phyloP scores from a whole-genome alignment of 805 yeast species.

The Cyberlindnera subsufficiens region DNA sequence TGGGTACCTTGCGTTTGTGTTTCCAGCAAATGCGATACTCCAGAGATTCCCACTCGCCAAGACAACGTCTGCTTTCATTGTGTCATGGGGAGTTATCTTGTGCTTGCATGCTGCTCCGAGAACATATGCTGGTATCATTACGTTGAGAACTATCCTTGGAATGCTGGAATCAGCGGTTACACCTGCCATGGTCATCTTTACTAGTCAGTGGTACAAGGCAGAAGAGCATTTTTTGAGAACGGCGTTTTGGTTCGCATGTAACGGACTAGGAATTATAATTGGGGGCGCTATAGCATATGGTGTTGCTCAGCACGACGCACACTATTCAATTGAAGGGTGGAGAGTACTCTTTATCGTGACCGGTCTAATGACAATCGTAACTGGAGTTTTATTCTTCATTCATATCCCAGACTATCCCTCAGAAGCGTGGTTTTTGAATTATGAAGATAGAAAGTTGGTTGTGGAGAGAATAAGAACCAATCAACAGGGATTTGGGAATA shows the following conservation, averaged over 20 bases:
- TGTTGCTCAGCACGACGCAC: slow-evolving; percentile 29
- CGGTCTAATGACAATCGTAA: slow-evolving; percentile 51
- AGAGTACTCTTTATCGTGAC: slow-evolving; percentile 49
- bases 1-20: slow-evolving; percentile 57
- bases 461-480: slow-evolving; percentile 48
- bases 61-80: slow-evolving; percentile 38
- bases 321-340: slow-evolving; percentile 48
- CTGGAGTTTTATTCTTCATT: slow-evolving; percentile 40
- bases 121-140: slow-evolving; percentile 31
- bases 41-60: slow-evolving; percentile 56
- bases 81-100: slow-evolving; percentile 55
- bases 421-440: slow-evolving; percentile 40
- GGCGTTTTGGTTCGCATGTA: slow-evolving; percentile 37
- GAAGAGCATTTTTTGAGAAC: slow-evolving; percentile 38
- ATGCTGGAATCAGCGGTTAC: slow-evolving; percentile 45
- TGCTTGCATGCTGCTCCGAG: slow-evolving; percentile 44
- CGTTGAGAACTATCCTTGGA: slow-evolving; percentile 44
- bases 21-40: slow-evolving; percentile 37
- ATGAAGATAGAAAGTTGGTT: slow-evolving; percentile 39
- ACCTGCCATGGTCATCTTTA: slow-evolving; percentile 51
- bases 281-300: slow-evolving; percentile 55
- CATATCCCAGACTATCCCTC: slow-evolving; percentile 55
- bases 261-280: slow-evolving; percentile 40
- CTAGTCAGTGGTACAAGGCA: slow-evolving; percentile 51
- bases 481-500: slow-evolving; percentile 55